Evolutionary conservation across 352 stramenopile species (phyloP), one percentile per base, ranked within the genome.

Genomic region (Phytopythium aichiense): DNA sequence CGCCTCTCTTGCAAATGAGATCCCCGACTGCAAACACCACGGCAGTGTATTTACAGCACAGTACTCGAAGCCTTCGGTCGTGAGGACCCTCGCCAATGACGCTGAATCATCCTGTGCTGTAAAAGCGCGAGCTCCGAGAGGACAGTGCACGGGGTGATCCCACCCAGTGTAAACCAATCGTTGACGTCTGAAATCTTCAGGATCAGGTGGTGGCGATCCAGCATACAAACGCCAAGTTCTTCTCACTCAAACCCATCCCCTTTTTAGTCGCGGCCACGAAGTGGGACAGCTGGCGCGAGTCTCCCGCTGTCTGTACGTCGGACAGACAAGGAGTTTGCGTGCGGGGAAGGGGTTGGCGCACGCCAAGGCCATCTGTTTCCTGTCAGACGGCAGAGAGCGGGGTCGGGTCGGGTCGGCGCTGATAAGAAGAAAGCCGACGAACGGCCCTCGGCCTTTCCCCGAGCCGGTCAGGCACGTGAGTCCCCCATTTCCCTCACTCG

Each of bases 131-230:
- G 7, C 28, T 2, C 28, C 3, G 28, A 5, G 28, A 31, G 28
- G 28, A 40, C 1, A 3, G 9, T n/a, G n/a, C n/a, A n/a, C n/a
- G n/a, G n/a, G n/a, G n/a, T 40, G 35, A 11, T 40, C 35, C 35
- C 35, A 11, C 35, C 6, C 8, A 8, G 6, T 2, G 42, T 49
- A 49, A 25, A 25, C 42, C 20, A 49, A 12, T 25, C 20, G 16
- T 45, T 45, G 40, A 45, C 40, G 40, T 9, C 40, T 22, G 40
- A 23, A 49, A 49, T 49, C 42, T 49, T 49, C 42, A 49, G 42
- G 42, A 49, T 49, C 42, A 49, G 42, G 42, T 25, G 42, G 42
- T 49, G 42, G 22, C 16, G 42, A 22, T 46, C 18, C 40, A 11
- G 16, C 42, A 25, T 49, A 49, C 42, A 49, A 49, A 49, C 20